Conservation (phyloP, 1,284 basidiomycete genomes). For the Phlebopus sp. region DNA sequence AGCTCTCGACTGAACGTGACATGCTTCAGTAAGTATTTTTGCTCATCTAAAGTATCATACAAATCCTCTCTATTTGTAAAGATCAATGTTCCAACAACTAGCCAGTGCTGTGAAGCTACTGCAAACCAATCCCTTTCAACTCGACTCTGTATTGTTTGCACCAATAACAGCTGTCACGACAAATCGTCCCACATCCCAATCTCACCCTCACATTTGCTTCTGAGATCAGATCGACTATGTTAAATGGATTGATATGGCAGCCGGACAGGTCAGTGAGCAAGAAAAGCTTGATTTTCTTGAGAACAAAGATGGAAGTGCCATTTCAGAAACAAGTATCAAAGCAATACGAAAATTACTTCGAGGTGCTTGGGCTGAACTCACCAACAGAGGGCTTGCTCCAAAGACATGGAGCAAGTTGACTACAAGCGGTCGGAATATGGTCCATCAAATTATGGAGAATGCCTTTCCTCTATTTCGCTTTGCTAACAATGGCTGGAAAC, state of each 20-base stretch:
- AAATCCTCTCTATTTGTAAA: too few species aligned
- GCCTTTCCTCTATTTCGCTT: constrained; percentile 1
- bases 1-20: too few species aligned
- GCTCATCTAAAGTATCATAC: too few species aligned
- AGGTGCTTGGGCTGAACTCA: neutral
- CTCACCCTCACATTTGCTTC: neutral
- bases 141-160: too few species aligned
- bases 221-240: neutral
- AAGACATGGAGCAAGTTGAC: neutral
- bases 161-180: too few species aligned
- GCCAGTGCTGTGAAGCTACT: too few species aligned
- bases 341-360: neutral
- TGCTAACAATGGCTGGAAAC: constrained; percentile 3
- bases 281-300: neutral
- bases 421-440: neutral
- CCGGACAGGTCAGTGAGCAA: neutral
- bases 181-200: neutral
- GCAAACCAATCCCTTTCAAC: too few species aligned
- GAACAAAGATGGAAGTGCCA: neutral
- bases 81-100: too few species aligned
- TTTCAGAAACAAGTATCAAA: neutral
- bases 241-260: neutral
- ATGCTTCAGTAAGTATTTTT: too few species aligned
- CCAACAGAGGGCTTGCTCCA: neutral
- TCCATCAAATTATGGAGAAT: neutral